Conservation (phyloP, 1,284 basidiomycete genomes). For the Apiotrichum siamense region DNA sequence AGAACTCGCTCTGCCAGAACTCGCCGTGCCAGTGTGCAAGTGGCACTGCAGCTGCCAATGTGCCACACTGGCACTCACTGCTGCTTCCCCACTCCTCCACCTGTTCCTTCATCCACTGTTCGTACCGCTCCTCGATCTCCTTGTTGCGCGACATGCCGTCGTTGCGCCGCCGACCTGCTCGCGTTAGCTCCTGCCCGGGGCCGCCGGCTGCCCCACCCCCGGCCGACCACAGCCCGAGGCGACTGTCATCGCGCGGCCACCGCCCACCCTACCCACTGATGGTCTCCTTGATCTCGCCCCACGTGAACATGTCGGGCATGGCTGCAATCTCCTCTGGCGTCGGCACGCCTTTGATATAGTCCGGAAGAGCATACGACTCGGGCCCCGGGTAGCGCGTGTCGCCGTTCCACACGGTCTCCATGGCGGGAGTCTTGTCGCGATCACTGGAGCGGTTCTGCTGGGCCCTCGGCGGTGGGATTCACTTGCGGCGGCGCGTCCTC, state of each 20-base stretch:
- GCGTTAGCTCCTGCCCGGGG: no score
- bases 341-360: constrained; percentile 31
- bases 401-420: constrained; percentile 5
- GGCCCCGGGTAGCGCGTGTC: constrained; percentile 37
- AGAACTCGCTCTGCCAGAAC: not conserved
- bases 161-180: not conserved
- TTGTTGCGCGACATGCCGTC: constrained; percentile 38
- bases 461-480: no score
- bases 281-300: constrained; percentile 44
- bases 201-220: no score
- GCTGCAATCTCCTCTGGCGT: constrained; percentile 41
- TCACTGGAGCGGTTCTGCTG: not conserved
- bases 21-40: no score
- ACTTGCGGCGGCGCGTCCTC: no score
- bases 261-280: constrained; percentile 22
- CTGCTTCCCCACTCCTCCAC: constrained; percentile 35
- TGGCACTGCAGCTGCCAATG: not conserved
- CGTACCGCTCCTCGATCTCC: constrained; percentile 39
- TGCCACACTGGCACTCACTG: constrained; percentile 2
- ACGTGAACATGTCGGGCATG: constrained; percentile 40
- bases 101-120: constrained; percentile 35
- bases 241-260: not conserved
- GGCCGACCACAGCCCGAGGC: not conserved
- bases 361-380: constrained; percentile 25
- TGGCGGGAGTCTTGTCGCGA: not conserved